Percentiles rank a stretch among this genome's conserved stretches.
Conservation (phyloP, 495 filamentous ascomycete species). For the Penicillium fimorum region DNA sequence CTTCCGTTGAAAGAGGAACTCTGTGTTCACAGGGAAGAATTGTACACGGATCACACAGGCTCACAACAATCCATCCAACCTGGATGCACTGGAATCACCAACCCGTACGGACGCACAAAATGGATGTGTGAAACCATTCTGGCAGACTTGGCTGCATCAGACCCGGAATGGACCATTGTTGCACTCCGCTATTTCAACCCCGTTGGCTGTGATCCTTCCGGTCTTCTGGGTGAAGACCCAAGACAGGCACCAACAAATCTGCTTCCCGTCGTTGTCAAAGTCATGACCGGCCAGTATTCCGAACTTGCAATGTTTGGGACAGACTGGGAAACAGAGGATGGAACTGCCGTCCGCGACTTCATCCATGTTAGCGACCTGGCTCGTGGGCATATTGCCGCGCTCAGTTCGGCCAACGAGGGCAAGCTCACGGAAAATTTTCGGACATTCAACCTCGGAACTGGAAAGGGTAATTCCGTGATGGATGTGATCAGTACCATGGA, state of each 20-base stretch:
- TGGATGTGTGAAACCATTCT: constrained; percentile 66
- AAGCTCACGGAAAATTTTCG: constrained; percentile 46
- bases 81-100: constrained; percentile 56
- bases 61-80: constrained; percentile 32
- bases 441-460: constrained; percentile 54
- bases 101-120: constrained; percentile 65
- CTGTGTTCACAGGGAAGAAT: constrained; percentile 54
- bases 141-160: constrained; percentile 57
- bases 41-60: constrained; percentile 32
- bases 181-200: constrained; percentile 69
- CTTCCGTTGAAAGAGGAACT: constrained; percentile 58
- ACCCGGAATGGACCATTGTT: constrained; percentile 60
- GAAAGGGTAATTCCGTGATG: constrained; percentile 50
- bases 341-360: constrained; percentile 57
- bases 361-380: constrained; percentile 67
- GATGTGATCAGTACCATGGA: constrained; percentile 52
- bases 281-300: constrained; percentile 53
- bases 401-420: constrained; percentile 39
- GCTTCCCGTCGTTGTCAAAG: constrained; percentile 59
- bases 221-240: constrained; percentile 65
- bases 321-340: constrained; percentile 65
- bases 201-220: constrained; percentile 62
- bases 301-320: constrained; percentile 60
- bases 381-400: constrained; percentile 61
- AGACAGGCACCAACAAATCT: constrained; percentile 60